These are phyloP conservation scores for Tulasnella sp. DNA, from an alignment of 768 basidiomycete genomes.

Conservation along the genomic window DNA sequence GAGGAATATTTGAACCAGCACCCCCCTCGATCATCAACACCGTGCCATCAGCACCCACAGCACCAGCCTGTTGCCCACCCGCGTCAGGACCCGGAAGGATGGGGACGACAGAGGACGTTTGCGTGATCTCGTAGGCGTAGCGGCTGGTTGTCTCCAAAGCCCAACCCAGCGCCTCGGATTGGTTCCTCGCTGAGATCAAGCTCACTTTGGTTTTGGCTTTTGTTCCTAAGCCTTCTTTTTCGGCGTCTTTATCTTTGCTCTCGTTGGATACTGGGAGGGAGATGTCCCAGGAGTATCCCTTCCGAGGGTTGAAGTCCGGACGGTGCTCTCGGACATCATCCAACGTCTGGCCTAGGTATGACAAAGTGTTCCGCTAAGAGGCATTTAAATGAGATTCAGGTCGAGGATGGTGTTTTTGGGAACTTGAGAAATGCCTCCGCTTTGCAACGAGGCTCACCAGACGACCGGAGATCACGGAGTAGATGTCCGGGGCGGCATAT, in stretches of 20 bases:
- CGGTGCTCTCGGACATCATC: slow-evolving; percentile 59
- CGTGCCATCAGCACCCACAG: neutral
- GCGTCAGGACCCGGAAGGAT: neutral
- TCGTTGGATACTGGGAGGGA: neutral
- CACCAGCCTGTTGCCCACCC: neutral
- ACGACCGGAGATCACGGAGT: slow-evolving; percentile 73
- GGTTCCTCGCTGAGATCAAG: slow-evolving; percentile 3
- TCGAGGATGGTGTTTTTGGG: slow-evolving; percentile 28
- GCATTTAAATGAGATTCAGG: slow-evolving; percentile 49
- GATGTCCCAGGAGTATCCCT: slow-evolving; percentile 60
- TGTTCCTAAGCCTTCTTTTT: too few species aligned
- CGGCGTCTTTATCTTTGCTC: too few species aligned
- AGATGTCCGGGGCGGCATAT: slow-evolving; percentile 78
- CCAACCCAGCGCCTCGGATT: neutral
- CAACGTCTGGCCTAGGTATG: slow-evolving; percentile 56
- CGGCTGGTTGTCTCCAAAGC: slow-evolving; percentile 3
- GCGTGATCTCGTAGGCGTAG: neutral
- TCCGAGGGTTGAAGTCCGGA: slow-evolving; percentile 74
- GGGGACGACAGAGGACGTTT: neutral
- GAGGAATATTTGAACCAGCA: neutral
- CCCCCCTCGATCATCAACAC: neutral
- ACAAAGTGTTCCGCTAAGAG: slow-evolving; percentile 26
- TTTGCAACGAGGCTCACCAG: slow-evolving; percentile 38
- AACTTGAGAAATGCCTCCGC: slow-evolving; percentile 39
- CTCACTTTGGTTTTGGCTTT: too few species aligned